These are phyloP conservation scores for Phlebiopsis gigantea DNA, from an alignment of 768 basidiomycete genomes.

Conservation along the genomic window DNA sequence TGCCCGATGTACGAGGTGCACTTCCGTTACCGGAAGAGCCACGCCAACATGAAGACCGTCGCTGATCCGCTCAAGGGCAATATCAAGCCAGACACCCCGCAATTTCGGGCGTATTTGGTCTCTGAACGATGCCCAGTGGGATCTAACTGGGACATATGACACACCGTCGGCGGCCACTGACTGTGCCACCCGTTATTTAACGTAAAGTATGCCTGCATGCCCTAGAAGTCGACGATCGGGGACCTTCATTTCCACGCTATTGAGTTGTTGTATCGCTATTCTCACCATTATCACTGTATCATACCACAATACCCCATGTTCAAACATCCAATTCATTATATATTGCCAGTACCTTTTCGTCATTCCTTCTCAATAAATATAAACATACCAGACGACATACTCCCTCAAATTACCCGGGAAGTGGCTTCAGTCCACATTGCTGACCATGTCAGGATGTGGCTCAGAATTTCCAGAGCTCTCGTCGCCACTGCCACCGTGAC, in stretches of 20 bases:
- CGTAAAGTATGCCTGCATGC: background rate
- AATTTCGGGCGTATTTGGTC: conserved; percentile 19
- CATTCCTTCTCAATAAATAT: background rate
- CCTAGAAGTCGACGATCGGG: background rate
- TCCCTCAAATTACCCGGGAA: too few relatives aligned
- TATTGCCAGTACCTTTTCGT: background rate
- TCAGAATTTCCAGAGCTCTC: background rate
- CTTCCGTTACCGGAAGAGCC: conserved; percentile 14
- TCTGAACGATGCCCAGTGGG: background rate
- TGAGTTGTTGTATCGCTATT: background rate
- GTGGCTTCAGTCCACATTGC: too few relatives aligned
- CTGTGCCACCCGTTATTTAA: background rate
- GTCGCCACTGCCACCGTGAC: background rate
- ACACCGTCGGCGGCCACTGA: background rate
- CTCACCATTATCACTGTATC: background rate
- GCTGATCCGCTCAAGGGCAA: conserved; percentile 26
- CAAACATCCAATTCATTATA: background rate
- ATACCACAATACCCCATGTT: background rate
- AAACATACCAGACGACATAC: background rate
- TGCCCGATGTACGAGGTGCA: conserved; percentile 16
- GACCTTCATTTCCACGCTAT: background rate
- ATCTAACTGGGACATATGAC: background rate
- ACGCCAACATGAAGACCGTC: conserved; percentile 14
- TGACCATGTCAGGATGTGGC: background rate
- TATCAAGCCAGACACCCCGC: conserved; percentile 25